Base-by-base conservation (phyloP, 176 grass and related monocot genomes). In the Triticum turgidum region DNA sequence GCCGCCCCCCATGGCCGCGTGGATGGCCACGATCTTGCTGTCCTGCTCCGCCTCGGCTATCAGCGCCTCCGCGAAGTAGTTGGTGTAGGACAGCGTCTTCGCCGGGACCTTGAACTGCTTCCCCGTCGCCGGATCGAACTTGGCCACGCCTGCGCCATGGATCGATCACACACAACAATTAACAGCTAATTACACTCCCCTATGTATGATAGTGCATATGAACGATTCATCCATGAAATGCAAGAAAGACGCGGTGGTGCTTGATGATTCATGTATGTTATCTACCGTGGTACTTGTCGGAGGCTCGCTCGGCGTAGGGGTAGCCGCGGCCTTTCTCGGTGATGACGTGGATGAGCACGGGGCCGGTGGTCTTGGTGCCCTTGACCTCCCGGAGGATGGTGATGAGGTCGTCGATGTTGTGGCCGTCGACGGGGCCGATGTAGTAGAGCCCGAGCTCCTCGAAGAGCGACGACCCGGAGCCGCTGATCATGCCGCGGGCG, bases 381-480 rank as follows among this genome's bases (percentile, higher is more conserved):
- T 94, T 96, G 77, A 99, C 97, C 81, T 99, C 97, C 20, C 89
- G 84, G 77, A 99, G 92, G 87, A 99, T 99, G 76, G 77, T 61
- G 75, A 94, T 73, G 65, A 99, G 87, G 86, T 99, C 97, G 84
- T 99, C 97, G 47, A 96, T 89, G 90, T 90, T 94, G 92, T 99
- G 97, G 62, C 97, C 97, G 65, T 99, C 94, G 18, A 99, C 94
- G 34, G 94, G 97, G 78, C 97, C 97, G 44, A 99, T 99, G 85
- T 99, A 96, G 35, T 96, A 99, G 42, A 99, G 97, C 17, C 97
- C 97, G 25, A 99, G 97, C 85, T 99, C 97, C 88, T 99, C 97
- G 82, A 96, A 99, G 32, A 99, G 81, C 61, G 92, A 87, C 13
- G 92, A 96, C 1, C 91, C 86, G 32, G 92, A 92, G n/a, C 90